Evolutionary conservation across 441 rosid species (phyloP), one percentile per base, ranked within the genome.

Genomic region (Jatropha multifida): DNA sequence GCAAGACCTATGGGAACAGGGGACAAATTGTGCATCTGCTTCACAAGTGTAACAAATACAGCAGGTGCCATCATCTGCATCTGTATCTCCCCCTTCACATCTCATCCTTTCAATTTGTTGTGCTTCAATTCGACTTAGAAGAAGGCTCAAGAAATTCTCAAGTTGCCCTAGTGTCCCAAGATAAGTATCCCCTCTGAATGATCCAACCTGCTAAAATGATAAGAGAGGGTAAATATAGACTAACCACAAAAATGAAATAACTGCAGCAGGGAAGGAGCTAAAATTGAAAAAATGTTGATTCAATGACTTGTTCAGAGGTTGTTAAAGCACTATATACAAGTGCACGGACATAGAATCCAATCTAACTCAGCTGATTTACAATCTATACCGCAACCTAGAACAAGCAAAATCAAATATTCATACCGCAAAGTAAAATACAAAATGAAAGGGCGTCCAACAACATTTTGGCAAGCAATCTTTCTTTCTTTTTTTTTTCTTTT

Each of bases 1-100:
- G 83, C 99, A 96, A 10, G 98, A 96, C 44, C 80, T 85, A 77
- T 94, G 98, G 23, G 88, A 90, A 83, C 99, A 96, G 4, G 99
- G 98, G n/a, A 81, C 83, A 65, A 96, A 88, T 85, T 79, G 75
- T 23, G 97, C 92, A 79, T 94, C 92, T 18, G 94, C 92, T 70
- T 87, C 85, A 0, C 84, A 72, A 2, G 88, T 85, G 14, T 89
- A 96, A 84, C 99, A 96, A 80, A 96, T 92, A 83, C 99, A 94
- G 85, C 98, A 96, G 44, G 80, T 86, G 65, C 77, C 78, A 23
- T 92, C 98, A 54, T 91, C 90, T 23, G 15, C 63, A 60, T 87
- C 94, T 2, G 73, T 79, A 61, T 80, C 88, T 68, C 80, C 87
- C 69, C 75, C 48, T 44, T 42, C 81, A 32, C 61, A 46, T 62